Evolutionary conservation across 1,284 basidiomycete species (phyloP).

Genomic region (Malassezia arunalokei): DNA sequence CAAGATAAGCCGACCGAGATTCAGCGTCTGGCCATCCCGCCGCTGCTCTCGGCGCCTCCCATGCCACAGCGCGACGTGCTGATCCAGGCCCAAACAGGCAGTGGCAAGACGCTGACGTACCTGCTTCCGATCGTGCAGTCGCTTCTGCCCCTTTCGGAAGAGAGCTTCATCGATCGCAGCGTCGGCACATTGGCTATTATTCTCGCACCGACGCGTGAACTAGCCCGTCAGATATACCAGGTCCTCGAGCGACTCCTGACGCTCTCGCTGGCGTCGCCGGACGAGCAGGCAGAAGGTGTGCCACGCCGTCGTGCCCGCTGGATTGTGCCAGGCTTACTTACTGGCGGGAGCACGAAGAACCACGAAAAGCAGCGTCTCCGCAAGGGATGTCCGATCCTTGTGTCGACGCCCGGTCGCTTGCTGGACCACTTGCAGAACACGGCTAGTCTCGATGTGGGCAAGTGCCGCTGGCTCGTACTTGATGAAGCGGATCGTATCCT

Average conservation of each 20-base stretch:
- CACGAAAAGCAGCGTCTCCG: conserved; percentile 64
- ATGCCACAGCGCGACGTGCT: conserved; percentile 62
- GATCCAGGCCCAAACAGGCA: conserved; percentile 94
- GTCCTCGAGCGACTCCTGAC: conserved; percentile 56
- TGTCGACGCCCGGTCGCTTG: conserved; percentile 60
- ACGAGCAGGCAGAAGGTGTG: conserved; percentile 48
- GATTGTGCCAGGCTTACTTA: conserved; percentile 79
- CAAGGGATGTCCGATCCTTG: conserved; percentile 62
- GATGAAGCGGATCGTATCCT: conserved; percentile 89
- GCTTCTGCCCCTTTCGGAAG: conserved; percentile 69
- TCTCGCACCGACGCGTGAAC: conserved; percentile 83
- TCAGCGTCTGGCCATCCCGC: conserved; percentile 67
- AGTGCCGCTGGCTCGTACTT: conserved; percentile 86
- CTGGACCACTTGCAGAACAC: conserved; percentile 72
- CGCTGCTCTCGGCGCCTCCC: conserved; percentile 52
- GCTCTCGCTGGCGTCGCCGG: conserved; percentile 57
- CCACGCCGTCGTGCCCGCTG: conserved; percentile 53
- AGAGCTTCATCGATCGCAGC: conserved; percentile 57
- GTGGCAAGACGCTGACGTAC: conserved; percentile 90
- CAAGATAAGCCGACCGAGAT: conserved; percentile 71
- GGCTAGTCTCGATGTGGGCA: conserved; percentile 74
- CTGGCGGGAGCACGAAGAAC: conserved; percentile 61
- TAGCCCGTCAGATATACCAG: conserved; percentile 81
- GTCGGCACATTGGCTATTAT: conserved; percentile 87
- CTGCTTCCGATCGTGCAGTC: conserved; percentile 91